Percentiles rank a stretch among this genome's conserved stretches.
Conservation (phyloP, 345 rosid species). For the Kernera saxatilis region DNA sequence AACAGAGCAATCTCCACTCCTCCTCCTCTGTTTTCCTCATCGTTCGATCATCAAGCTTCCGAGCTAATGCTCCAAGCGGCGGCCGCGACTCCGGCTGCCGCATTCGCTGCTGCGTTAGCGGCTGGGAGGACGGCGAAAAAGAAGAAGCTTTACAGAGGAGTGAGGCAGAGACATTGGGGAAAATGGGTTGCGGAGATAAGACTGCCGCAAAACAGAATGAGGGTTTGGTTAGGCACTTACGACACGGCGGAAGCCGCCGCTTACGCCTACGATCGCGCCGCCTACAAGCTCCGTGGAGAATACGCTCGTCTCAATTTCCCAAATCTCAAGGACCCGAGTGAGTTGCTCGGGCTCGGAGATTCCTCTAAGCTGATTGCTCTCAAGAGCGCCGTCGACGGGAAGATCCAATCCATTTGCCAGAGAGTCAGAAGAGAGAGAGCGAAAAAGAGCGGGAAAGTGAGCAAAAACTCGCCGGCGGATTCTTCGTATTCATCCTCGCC, state of each 20-base stretch:
- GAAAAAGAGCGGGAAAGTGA: constrained; percentile 42
- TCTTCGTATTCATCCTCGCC: constrained; percentile 35
- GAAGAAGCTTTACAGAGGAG: constrained; percentile 95
- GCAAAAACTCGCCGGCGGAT: constrained; percentile 25
- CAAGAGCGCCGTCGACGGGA: constrained; percentile 68
- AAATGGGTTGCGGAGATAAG: constrained; percentile 99
- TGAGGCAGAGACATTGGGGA: constrained; percentile 98
- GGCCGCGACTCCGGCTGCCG: not conserved
- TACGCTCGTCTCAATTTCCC: constrained; percentile 91
- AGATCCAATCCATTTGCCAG: constrained; percentile 86
- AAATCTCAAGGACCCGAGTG: constrained; percentile 54
- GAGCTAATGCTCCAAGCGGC: not conserved
- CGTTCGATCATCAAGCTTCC: constrained; percentile 5
- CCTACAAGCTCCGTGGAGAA: constrained; percentile 93
- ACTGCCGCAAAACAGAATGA: constrained; percentile 88
- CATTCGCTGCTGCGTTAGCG: constrained; percentile 26
- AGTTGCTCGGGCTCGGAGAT: constrained; percentile 59
- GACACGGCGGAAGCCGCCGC: constrained; percentile 93
- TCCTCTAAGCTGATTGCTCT: constrained; percentile 48
- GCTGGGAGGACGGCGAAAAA: constrained; percentile 26
- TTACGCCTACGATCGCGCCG: constrained; percentile 94
- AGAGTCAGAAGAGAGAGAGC: constrained; percentile 62
- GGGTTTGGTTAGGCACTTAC: constrained; percentile 95
- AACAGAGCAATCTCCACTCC: constrained; percentile 31
- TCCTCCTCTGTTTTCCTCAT: constrained; percentile 34